phyloP scores from a whole-genome alignment of 352 stramenopile species.

The Phytophthora vignae region DNA sequence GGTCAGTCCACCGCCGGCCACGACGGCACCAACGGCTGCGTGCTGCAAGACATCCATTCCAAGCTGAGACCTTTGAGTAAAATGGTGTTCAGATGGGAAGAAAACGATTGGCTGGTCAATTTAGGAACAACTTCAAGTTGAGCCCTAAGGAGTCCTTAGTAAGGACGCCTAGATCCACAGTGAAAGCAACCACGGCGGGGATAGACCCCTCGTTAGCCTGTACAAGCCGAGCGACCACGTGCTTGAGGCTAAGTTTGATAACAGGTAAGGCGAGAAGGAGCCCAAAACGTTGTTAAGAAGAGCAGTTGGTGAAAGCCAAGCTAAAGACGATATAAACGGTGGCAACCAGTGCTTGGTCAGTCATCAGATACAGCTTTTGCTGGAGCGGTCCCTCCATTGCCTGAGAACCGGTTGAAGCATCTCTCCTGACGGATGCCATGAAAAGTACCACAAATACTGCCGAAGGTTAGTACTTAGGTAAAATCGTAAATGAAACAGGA shows the following conservation, averaged over 20 bases:
- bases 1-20: constrained; percentile 42
- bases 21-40: constrained; percentile 46
- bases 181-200: constrained; percentile 7
- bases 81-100: neutral
- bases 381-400: neutral
- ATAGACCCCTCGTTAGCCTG: constrained; percentile 1
- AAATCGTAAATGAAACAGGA: constrained; percentile 9
- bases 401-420: neutral
- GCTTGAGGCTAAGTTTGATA: constrained; percentile 8
- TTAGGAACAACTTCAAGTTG: constrained; percentile 1
- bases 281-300: neutral
- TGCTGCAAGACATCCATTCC: constrained; percentile 52
- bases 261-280: neutral
- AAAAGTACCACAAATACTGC: neutral
- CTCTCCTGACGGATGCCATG: neutral
- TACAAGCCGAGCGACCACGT: constrained; percentile 1
- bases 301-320: neutral
- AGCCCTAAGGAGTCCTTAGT: too few species aligned
- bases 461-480: too few species aligned
- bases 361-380: neutral
- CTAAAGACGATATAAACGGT: neutral
- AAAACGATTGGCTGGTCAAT: constrained; percentile 19
- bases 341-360: neutral
- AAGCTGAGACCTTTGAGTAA: constrained; percentile 8
- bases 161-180: too few species aligned